Conservation (phyloP, 768 basidiomycete species). For the Pseudohyphozyma bogoriensis region DNA sequence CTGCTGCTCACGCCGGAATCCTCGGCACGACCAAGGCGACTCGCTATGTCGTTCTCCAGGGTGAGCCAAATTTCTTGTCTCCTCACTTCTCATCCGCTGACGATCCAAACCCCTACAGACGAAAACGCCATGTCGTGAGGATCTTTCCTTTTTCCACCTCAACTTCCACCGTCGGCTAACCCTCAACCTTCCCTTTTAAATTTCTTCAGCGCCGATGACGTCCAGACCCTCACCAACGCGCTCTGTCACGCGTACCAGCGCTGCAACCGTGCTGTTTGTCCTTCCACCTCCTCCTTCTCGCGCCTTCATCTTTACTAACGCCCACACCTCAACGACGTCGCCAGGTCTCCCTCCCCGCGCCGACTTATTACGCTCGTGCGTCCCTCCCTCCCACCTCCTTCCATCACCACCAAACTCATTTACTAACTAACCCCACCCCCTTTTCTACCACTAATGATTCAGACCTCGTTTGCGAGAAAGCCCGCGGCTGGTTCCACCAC, state of each 20-base stretch:
- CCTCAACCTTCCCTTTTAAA: not conserved
- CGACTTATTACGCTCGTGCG: conserved; percentile 10
- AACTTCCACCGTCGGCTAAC: not conserved
- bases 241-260: conserved; percentile 11
- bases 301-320: not conserved
- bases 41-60: conserved; percentile 12
- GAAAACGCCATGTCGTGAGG: too few species aligned
- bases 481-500: too few species aligned
- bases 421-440: too few species aligned
- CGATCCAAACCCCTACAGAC: too few species aligned
- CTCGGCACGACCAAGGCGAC: conserved; percentile 7
- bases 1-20: conserved; percentile 3
- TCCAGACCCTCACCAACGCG: not conserved
- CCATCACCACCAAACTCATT: too few species aligned
- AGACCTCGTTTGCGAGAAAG: too few species aligned
- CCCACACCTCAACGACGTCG: conserved; percentile 4
- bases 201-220: conserved; percentile 4
- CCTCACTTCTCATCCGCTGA: too few species aligned
- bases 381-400: too few species aligned
- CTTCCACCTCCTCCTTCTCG: conserved; percentile 4
- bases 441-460: too few species aligned
- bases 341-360: too few species aligned
- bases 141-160: not conserved
- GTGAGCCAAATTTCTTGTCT: too few species aligned
- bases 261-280: conserved; percentile 15